phyloP scores from a whole-genome alignment of 805 yeast genomes.

The Lipomyces mesembrius region DNA sequence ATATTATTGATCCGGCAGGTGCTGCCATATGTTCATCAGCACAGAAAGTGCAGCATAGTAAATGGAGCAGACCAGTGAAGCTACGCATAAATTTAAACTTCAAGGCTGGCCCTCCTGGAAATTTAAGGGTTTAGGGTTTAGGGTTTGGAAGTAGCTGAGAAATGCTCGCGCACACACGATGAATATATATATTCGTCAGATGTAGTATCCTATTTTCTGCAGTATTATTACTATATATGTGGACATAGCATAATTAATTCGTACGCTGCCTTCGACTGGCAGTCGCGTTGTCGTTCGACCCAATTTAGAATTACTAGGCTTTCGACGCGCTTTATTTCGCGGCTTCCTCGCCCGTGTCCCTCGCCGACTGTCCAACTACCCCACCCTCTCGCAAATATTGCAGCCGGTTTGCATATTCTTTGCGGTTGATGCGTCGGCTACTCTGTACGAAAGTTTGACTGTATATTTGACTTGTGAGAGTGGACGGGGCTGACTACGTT shows the following conservation, averaged over 20 bases:
- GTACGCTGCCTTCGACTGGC: no score
- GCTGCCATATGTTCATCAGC: no score
- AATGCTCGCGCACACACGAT: not conserved
- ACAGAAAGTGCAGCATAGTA: no score
- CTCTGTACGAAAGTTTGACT: not conserved
- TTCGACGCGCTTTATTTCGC: no score
- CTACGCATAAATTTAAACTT: not conserved
- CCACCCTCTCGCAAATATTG: not conserved
- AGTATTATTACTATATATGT: no score
- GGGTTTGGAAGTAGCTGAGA: not conserved
- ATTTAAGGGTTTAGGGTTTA: no score
- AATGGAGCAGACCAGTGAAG: no score
- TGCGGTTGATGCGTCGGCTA: not conserved
- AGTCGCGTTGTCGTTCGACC: no score
- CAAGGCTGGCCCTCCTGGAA: no score
- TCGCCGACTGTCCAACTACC: not conserved
- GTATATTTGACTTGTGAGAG: not conserved
- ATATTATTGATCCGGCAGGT: no score
- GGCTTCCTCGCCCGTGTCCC: not conserved
- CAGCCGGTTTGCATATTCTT: not conserved
- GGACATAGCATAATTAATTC: no score
- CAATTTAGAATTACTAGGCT: no score
- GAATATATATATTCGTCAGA: not conserved
- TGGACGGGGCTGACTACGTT: not conserved
- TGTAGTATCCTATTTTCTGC: not conserved